Conservation (phyloP, 1,284 basidiomycete genomes). For the Ganoderma resinaceum region DNA sequence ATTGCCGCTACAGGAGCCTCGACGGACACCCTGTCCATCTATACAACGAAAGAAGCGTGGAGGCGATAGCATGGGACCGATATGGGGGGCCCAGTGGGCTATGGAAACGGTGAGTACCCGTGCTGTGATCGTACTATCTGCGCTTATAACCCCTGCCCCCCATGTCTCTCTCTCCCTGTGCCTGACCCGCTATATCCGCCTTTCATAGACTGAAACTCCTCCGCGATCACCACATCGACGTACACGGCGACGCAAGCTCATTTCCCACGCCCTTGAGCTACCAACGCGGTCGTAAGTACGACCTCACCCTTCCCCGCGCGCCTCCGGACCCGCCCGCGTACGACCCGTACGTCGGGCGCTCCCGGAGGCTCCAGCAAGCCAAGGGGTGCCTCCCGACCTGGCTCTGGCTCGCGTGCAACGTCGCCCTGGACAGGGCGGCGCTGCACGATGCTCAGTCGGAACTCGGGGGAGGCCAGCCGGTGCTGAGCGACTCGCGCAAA, state of each 20-base stretch:
- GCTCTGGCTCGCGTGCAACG: background rate
- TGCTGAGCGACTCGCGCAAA: background rate
- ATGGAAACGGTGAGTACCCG: background rate
- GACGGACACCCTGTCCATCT: background rate
- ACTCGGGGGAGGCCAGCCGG: background rate
- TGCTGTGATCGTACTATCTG: no score
- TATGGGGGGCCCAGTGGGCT: background rate
- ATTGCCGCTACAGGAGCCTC: background rate
- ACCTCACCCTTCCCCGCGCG: background rate
- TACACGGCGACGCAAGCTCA: background rate
- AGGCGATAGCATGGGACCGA: background rate
- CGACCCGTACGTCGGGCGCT: background rate
- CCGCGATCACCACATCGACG: background rate
- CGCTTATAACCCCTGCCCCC: background rate
- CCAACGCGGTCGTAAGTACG: background rate
- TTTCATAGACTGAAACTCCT: background rate
- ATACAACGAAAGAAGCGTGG: background rate
- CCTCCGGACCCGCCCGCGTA: background rate
- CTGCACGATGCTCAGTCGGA: background rate
- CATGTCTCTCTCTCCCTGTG: background rate
- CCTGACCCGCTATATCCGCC: background rate
- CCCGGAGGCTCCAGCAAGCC: background rate
- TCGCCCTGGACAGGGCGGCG: background rate
- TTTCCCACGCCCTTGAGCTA: background rate
- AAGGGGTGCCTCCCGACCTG: background rate